Evolutionary conservation across 352 stramenopile genomes (phyloP).

Genomic region (Globisporangium abappressorium): DNA sequence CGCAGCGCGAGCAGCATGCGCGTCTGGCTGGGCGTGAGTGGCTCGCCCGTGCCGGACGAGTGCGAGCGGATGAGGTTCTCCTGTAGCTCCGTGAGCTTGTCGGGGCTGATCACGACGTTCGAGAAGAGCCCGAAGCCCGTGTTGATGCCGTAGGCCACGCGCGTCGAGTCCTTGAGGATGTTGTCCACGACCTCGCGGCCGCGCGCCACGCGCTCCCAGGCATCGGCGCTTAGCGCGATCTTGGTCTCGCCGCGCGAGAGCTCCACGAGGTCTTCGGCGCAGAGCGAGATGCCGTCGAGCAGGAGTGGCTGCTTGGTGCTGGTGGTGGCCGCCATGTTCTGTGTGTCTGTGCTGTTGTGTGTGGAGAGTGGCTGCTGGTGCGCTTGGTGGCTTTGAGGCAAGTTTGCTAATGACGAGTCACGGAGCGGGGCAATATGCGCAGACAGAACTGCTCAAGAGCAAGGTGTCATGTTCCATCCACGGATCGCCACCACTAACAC

Average conservation of each 20-base stretch:
- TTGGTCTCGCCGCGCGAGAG: conserved; percentile 59
- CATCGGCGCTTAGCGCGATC: conserved; percentile 59
- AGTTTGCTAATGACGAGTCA: neutral
- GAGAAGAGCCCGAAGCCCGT: conserved; percentile 91
- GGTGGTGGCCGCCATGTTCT: neutral
- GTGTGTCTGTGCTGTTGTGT: neutral
- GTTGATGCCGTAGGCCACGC: conserved; percentile 91
- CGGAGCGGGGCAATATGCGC: neutral
- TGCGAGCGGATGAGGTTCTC: conserved; percentile 84
- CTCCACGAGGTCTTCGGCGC: conserved; percentile 64
- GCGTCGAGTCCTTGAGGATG: conserved; percentile 76
- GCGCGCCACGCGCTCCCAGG: conserved; percentile 71
- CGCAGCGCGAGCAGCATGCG: conserved; percentile 86
- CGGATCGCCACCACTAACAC: neutral
- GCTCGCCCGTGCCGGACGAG: conserved; percentile 76
- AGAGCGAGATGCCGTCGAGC: conserved; percentile 68
- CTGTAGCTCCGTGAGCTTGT: conserved; percentile 85
- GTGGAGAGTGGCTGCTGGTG: neutral
- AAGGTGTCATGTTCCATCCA: neutral
- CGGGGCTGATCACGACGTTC: conserved; percentile 84
- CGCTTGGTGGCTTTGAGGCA: neutral
- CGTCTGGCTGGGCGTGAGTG: conserved; percentile 68
- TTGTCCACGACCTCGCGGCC: conserved; percentile 82
- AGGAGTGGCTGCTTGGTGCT: conserved; percentile 23
- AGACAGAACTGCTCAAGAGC: neutral